Percentiles rank a stretch among this genome's conserved stretches.
Conservation (phyloP, 164 flowering plant species). For the Vitis amurensis region DNA sequence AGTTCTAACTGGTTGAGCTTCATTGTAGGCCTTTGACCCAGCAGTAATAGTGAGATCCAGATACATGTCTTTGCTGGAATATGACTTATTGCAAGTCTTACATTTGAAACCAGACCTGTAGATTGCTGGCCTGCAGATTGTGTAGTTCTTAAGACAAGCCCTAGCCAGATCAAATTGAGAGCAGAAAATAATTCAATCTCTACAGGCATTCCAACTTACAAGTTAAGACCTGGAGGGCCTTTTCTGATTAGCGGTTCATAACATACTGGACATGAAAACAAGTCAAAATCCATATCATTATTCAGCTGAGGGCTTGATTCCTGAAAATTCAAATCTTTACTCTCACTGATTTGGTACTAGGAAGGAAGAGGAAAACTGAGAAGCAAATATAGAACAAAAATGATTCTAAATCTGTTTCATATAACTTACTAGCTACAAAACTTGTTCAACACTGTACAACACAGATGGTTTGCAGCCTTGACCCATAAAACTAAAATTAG, state of each 20-base stretch:
- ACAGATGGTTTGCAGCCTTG: too few species aligned
- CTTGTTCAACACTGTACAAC: too few species aligned
- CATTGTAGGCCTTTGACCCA: conserved; percentile 66
- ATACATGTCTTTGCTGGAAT: conserved; percentile 77
- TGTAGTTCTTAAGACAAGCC: conserved; percentile 1
- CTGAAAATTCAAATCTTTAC: conserved; percentile 31
- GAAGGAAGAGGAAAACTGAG: too few species aligned
- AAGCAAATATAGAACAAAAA: too few species aligned
- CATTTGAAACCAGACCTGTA: conserved; percentile 95
- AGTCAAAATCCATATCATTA: conserved; percentile 34
- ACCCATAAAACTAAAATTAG: too few species aligned
- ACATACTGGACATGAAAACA: conserved; percentile 87
- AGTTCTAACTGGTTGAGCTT: conserved; percentile 61
- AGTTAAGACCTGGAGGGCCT: conserved; percentile 88
- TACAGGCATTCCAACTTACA: conserved; percentile 52
- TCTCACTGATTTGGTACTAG: too few species aligned
- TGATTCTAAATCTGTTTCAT: too few species aligned
- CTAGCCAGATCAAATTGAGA: background rate
- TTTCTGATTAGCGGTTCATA: conserved; percentile 77
- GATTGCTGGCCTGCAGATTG: conserved; percentile 67
- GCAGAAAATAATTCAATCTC: background rate
- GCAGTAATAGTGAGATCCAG: conserved; percentile 84
- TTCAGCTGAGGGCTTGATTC: conserved; percentile 28
- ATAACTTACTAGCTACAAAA: too few species aligned
- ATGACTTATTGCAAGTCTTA: conserved; percentile 65